A percentile compares a stretch with the other conserved stretches of the same genome.
phyloP scores from a whole-genome alignment of 2,329 filamentous ascomycete genomes.

The Coniochaeta sp. region DNA sequence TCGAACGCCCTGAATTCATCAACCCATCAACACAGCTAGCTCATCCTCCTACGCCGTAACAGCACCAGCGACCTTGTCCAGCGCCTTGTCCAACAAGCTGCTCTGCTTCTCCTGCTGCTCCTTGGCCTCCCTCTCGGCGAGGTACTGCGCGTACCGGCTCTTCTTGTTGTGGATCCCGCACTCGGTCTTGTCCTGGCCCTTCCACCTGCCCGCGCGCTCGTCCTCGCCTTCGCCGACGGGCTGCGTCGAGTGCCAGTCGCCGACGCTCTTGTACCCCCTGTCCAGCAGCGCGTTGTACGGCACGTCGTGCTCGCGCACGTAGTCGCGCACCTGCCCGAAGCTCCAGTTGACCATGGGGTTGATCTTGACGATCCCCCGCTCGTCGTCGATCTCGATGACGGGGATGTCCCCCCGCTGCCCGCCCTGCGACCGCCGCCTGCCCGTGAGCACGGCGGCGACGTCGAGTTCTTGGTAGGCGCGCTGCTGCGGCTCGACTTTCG shows the following conservation, averaged over 20 bases:
- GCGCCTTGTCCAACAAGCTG: not conserved
- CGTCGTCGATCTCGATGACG: slow-evolving; percentile 84
- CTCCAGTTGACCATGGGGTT: slow-evolving; percentile 94
- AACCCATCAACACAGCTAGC: not conserved
- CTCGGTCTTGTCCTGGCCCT: slow-evolving; percentile 91
- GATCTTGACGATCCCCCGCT: slow-evolving; percentile 89
- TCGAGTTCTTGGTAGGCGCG: slow-evolving; percentile 82
- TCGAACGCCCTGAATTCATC: not conserved
- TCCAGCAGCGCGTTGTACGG: slow-evolving; percentile 92
- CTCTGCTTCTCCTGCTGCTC: slow-evolving; percentile 7
- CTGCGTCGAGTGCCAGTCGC: slow-evolving; percentile 95
- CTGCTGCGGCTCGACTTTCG: slow-evolving; percentile 95
- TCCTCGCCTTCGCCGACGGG: slow-evolving; percentile 89
- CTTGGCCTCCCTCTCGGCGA: slow-evolving; percentile 26
- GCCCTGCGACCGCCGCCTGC: slow-evolving; percentile 84
- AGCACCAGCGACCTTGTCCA: slow-evolving; percentile 8
- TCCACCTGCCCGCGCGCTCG: slow-evolving; percentile 94
- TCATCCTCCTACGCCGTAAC: not conserved
- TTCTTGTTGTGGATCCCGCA: slow-evolving; percentile 99
- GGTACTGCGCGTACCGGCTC: slow-evolving; percentile 82
- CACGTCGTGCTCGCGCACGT: slow-evolving; percentile 78
- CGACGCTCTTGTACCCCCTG: slow-evolving; percentile 93
- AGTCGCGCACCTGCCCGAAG: slow-evolving; percentile 82
- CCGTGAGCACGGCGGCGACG: slow-evolving; percentile 86
- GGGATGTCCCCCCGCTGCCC: slow-evolving; percentile 85